phyloP scores from a whole-genome alignment of 371 early-diverging fungal genomes.

The Lichtheimia ornata region DNA sequence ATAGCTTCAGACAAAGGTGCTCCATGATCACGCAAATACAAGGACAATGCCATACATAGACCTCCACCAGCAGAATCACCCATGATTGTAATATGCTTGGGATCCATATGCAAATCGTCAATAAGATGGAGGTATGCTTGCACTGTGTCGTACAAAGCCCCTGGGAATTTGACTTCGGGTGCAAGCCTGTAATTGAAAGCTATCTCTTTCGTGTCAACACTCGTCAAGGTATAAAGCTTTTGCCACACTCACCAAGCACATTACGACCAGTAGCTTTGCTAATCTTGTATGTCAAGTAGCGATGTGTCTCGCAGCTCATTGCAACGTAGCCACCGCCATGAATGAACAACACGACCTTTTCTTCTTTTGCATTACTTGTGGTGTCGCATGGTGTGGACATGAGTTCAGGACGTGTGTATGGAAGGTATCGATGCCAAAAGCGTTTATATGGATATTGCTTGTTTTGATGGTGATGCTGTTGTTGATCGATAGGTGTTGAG shows the following conservation, averaged over 20 bases:
- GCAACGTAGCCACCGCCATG: background rate
- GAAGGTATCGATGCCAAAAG: too few species aligned
- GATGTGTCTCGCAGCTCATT: background rate
- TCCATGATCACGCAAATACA: constrained; percentile 3
- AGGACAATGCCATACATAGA: background rate
- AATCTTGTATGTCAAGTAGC: background rate
- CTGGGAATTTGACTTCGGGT: background rate
- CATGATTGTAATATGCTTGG: constrained; percentile 1
- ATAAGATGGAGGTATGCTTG: background rate
- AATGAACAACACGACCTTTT: background rate
- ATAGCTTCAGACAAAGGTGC: background rate
- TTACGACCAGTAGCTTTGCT: background rate
- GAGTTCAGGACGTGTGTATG: too few species aligned
- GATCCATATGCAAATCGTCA: background rate
- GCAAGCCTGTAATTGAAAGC: constrained; percentile 1
- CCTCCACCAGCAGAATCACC: constrained; percentile 2
- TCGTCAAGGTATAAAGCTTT: background rate
- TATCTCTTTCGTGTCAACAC: background rate
- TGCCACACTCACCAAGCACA: background rate
- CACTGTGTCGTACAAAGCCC: constrained; percentile 9
- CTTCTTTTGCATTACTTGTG: background rate
- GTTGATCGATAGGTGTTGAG: background rate
- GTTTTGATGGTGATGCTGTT: background rate
- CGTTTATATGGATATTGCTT: background rate
- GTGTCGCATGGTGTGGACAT: background rate